phyloP scores from a whole-genome alignment of 495 filamentous ascomycete species.

The Aspergillus asperescens region DNA sequence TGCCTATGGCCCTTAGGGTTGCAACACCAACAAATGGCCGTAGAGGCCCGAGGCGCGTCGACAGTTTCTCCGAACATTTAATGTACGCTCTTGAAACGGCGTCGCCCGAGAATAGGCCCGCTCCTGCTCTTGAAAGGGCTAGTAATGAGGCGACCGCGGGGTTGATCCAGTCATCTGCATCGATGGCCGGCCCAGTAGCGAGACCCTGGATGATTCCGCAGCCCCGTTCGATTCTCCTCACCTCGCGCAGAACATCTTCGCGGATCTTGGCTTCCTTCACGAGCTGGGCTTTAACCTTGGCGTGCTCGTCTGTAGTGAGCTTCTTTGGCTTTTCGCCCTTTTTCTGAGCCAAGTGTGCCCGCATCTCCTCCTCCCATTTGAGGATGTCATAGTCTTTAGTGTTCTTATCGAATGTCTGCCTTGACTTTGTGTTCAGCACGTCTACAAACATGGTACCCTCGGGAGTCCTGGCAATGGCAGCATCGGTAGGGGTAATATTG shows the following conservation, averaged over 20 bases:
- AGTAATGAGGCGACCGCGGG: constrained; percentile 65
- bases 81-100: constrained; percentile 75
- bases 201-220: constrained; percentile 78
- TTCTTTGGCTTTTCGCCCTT: constrained; percentile 87
- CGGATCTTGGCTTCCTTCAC: constrained; percentile 80
- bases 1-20: constrained; percentile 70
- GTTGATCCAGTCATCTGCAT: constrained; percentile 81
- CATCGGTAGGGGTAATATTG: constrained; percentile 74
- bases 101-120: constrained; percentile 72
- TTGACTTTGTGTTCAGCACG: constrained; percentile 73
- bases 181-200: constrained; percentile 77
- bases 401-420: constrained; percentile 69
- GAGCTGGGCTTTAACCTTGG: constrained; percentile 86
- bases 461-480: constrained; percentile 82
- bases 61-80: constrained; percentile 64
- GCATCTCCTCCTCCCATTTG: constrained; percentile 95
- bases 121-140: constrained; percentile 68
- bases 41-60: constrained; percentile 67
- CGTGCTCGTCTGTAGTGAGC: constrained; percentile 78
- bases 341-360: constrained; percentile 81
- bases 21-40: constrained; percentile 82
- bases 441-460: constrained; percentile 86
- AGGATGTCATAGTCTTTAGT: constrained; percentile 88
- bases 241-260: constrained; percentile 57
- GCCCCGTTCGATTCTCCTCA: constrained; percentile 66